These are phyloP conservation scores for Aspergillus homomorphus DNA, from an alignment of 495 filamentous ascomycete species.

Conservation along the genomic window DNA sequence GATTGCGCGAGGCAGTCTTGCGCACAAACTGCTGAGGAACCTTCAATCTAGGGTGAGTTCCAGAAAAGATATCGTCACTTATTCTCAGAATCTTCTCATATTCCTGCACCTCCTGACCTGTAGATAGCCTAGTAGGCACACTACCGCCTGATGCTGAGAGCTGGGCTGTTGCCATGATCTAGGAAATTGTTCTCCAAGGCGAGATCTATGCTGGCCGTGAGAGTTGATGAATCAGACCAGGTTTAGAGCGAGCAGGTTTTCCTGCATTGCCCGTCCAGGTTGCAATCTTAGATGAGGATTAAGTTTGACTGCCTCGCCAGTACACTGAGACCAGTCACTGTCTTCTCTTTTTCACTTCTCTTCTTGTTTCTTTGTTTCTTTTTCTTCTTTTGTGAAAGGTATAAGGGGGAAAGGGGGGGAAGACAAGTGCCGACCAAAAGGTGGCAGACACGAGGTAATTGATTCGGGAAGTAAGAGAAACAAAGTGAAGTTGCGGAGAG, in stretches of 20 bases:
- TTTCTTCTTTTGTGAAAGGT: background rate
- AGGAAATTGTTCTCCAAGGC: constrained; percentile 4
- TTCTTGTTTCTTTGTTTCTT: background rate
- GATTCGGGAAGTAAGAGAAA: too few species aligned
- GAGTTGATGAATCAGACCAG: background rate
- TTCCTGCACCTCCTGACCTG: constrained; percentile 43
- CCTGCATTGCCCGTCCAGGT: constrained; percentile 1
- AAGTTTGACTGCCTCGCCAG: background rate
- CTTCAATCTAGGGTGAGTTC: constrained; percentile 71
- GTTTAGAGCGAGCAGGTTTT: constrained; percentile 6
- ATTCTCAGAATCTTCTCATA: constrained; percentile 74
- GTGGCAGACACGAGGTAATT: too few species aligned
- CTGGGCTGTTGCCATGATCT: constrained; percentile 41
- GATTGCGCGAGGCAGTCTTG: constrained; percentile 40
- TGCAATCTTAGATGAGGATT: background rate
- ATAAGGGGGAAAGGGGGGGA: background rate
- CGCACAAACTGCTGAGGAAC: constrained; percentile 57
- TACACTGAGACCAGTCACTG: background rate
- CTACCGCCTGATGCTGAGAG: constrained; percentile 28
- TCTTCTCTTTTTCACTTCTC: background rate
- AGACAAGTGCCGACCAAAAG: background rate
- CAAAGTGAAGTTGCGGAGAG: background rate
- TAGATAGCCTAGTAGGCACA: constrained; percentile 29
- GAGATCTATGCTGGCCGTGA: background rate
- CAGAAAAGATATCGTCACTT: constrained; percentile 71